Evolutionary conservation across 106 monocot species (phyloP).

Genomic region (Acorus gramineus): DNA sequence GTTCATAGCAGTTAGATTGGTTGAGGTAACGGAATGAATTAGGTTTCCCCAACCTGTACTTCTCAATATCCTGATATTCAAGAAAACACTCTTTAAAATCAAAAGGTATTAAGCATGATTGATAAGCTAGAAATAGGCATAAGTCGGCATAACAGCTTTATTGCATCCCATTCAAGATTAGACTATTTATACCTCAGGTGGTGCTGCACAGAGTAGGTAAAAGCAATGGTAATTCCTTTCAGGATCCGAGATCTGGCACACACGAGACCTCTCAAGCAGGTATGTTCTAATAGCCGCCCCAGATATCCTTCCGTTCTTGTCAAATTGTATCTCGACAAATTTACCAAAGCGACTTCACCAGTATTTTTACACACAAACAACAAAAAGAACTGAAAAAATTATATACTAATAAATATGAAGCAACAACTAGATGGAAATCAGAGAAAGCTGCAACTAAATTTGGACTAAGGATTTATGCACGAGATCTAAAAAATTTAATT

Average conservation of each 20-base stretch:
- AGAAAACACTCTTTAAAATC: too few relatives aligned
- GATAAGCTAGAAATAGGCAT: neutral
- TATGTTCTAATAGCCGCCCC: slow-evolving; percentile 94
- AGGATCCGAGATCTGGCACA: slow-evolving; percentile 80
- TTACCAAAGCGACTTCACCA: slow-evolving; percentile 85
- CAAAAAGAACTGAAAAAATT: too few relatives aligned
- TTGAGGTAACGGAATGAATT: slow-evolving; percentile 74
- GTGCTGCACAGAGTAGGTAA: slow-evolving; percentile 84
- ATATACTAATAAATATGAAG: too few relatives aligned
- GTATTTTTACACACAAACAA: neutral
- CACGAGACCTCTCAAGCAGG: slow-evolving; percentile 91
- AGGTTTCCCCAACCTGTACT: slow-evolving; percentile 62
- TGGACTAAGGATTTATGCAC: too few relatives aligned
- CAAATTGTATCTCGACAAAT: slow-evolving; percentile 95
- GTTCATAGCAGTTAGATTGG: slow-evolving; percentile 70
- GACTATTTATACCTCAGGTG: slow-evolving; percentile 46
- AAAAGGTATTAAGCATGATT: too few relatives aligned
- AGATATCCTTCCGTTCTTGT: slow-evolving; percentile 88
- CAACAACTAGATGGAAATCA: too few relatives aligned
- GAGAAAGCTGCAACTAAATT: too few relatives aligned
- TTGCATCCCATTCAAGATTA: too few relatives aligned
- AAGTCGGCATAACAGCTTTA: too few relatives aligned
- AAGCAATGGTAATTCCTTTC: slow-evolving; percentile 94
- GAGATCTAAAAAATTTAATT: too few relatives aligned
- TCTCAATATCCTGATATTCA: slow-evolving; percentile 48